Percentiles rank a stretch among this genome's conserved stretches.
Evolutionary conservation across 148 eudicot genomes (phyloP).

Genomic region (Beta vulgaris): DNA sequence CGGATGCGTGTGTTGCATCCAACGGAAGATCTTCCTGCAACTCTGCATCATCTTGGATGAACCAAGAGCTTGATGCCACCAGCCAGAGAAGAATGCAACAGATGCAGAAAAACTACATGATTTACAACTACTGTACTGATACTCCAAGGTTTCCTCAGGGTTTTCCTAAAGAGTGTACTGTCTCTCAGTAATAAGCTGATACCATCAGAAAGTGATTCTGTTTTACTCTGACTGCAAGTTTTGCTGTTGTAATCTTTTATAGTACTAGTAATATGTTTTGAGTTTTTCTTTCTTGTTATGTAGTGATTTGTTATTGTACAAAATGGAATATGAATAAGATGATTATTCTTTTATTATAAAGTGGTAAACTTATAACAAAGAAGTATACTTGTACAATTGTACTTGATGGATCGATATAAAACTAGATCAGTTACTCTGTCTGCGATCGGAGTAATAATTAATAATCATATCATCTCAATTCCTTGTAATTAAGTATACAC

Average conservation of each 20-base stretch:
- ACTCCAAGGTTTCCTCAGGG: constrained; percentile 42
- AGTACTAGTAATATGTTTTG: too few relatives aligned
- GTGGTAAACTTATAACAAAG: neutral
- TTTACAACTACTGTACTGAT: constrained; percentile 46
- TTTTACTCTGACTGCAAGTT: neutral
- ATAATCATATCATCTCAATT: too few relatives aligned
- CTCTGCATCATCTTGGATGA: constrained; percentile 26
- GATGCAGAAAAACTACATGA: constrained; percentile 42
- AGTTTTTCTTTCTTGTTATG: neutral
- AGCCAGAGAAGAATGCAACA: constrained; percentile 32
- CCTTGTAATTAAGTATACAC: too few relatives aligned
- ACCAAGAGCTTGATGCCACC: constrained; percentile 29
- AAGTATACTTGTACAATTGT: neutral
- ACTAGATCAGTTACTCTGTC: too few relatives aligned
- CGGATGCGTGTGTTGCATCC: constrained; percentile 29
- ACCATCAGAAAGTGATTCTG: neutral
- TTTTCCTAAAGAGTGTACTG: constrained; percentile 35
- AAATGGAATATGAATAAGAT: neutral
- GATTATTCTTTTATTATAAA: too few relatives aligned
- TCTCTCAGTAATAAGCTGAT: neutral
- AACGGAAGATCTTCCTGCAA: constrained; percentile 21
- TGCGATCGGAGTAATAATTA: too few relatives aligned
- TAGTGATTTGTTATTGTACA: neutral
- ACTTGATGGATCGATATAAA: too few relatives aligned
- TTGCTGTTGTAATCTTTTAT: neutral